Evolutionary conservation across 2,329 filamentous ascomycete species (phyloP), one percentile per base, ranked within the genome.

Genomic region (Tolypocladium tropicale): DNA sequence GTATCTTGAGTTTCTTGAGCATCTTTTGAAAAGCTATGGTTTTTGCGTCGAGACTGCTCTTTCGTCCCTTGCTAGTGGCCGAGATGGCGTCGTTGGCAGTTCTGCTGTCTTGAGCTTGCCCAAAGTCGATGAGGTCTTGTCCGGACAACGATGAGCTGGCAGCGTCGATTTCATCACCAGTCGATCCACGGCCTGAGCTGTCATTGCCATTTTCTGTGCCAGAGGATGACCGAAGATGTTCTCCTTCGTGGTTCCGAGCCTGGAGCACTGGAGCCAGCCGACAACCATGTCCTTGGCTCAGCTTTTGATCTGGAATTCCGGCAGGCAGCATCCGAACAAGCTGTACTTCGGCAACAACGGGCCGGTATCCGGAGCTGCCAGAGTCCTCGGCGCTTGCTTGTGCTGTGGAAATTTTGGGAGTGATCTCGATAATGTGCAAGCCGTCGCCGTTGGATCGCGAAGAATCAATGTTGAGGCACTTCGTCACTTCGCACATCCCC

Each of bases 11-110:
- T 30, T 62, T 70, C 12, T 63, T 52, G 4, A 71, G 52, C 53
- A 71, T 55, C 25, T 55, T 64, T 36, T 65, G 55, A 43, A 70
- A 71, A 6, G 62, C 68, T 3, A 48, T 55, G 18, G 65, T 57
- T 48, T 59, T 60, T n/a, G 54, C 54, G 21, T 57, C 49, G 11
- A 55, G 49, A 25, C 4, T 49, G 46, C 23, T 21, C 28, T 21
- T 50, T 18, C 7, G 46, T 21, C 30, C 46, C 1, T 32, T 10
- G 5, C 46, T 2, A 10, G 9, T 4, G 16, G 7, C 11, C 16
- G 28, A 10, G 14, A 1, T 30, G 18, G 18, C 18, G 4, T 32
- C 18, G 6, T 32, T 18, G 3, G 21, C 9, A 5, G 5, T 3
- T n/a, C 28, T 10, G 0, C 3, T 11, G 18, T 50, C 23, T 11